Evolutionary conservation across 2,329 filamentous ascomycete species (phyloP).

Genomic region (Cercospora nicotianae): DNA sequence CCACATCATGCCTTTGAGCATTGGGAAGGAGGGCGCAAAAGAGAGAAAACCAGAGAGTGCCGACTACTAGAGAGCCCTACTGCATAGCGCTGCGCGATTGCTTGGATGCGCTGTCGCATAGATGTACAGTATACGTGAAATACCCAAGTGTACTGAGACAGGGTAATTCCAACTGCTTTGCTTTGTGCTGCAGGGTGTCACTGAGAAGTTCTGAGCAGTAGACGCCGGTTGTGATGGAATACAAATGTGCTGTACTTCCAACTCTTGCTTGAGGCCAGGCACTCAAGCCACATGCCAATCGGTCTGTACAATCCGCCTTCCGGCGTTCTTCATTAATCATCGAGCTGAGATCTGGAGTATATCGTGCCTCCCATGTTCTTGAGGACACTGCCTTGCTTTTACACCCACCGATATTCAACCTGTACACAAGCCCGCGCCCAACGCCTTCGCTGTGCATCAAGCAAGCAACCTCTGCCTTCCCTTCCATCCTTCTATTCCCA

Average conservation of each 20-base stretch:
- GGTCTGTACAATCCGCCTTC: not conserved
- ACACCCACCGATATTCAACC: not conserved
- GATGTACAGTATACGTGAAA: slow-evolving; percentile 10
- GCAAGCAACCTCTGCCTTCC: not conserved
- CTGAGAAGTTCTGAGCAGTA: no score
- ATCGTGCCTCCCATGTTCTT: not conserved
- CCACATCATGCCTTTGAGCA: not conserved
- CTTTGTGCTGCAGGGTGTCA: not conserved
- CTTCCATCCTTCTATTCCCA: not conserved
- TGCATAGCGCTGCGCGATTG: slow-evolving; percentile 7
- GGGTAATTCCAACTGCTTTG: not conserved
- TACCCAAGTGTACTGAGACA: not conserved
- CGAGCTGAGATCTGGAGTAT: not conserved
- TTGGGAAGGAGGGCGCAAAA: not conserved
- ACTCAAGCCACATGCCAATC: not conserved
- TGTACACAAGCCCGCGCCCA: not conserved
- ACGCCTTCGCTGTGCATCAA: not conserved
- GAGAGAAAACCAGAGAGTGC: not conserved
- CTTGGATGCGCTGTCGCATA: not conserved
- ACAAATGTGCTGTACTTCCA: not conserved
- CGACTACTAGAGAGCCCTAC: not conserved
- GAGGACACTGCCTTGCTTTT: not conserved
- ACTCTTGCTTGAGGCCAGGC: not conserved
- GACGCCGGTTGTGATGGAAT: no score
- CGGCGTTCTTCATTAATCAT: not conserved